These are phyloP conservation scores for Saturnispora sanitii DNA, from an alignment of 805 yeast genomes.

Conservation along the genomic window DNA sequence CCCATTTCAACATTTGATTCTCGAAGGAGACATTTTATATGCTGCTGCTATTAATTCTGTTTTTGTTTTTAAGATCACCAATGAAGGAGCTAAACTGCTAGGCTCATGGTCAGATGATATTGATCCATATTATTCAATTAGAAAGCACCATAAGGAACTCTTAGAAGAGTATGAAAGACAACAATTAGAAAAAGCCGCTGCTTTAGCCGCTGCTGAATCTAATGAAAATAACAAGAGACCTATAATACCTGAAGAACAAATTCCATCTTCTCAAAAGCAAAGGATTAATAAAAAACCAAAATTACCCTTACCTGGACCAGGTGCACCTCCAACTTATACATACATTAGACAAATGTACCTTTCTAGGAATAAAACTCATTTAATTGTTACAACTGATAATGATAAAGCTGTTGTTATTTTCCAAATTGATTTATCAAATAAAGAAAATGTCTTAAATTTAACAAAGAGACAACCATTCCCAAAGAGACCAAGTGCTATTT, in stretches of 20 bases:
- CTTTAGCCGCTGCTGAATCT: conserved; percentile 8
- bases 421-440: conserved; percentile 24
- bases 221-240: conserved; percentile 12
- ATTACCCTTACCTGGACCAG: conserved; percentile 54
- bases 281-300: conserved; percentile 35
- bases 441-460: conserved; percentile 36
- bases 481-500: conserved; percentile 84
- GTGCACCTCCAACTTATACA: conserved; percentile 58
- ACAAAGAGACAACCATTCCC: conserved; percentile 71
- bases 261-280: conserved; percentile 20
- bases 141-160: conserved; percentile 38
- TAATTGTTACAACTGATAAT: conserved; percentile 69
- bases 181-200: conserved; percentile 16
- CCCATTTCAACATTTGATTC: conserved; percentile 52
- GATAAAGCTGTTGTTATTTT: conserved; percentile 74
- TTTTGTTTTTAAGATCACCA: conserved; percentile 36
- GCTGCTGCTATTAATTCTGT: conserved; percentile 50
- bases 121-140: conserved; percentile 36
- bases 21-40: conserved; percentile 42
- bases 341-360: conserved; percentile 57
- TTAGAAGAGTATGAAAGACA: conserved; percentile 24
- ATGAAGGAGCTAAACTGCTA: conserved; percentile 29
- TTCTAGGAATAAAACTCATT: conserved; percentile 39
- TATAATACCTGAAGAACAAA: conserved; percentile 11
- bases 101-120: conserved; percentile 58